Evolutionary conservation across 768 basidiomycete species (phyloP).

Genomic region (Harrya chromipes): DNA sequence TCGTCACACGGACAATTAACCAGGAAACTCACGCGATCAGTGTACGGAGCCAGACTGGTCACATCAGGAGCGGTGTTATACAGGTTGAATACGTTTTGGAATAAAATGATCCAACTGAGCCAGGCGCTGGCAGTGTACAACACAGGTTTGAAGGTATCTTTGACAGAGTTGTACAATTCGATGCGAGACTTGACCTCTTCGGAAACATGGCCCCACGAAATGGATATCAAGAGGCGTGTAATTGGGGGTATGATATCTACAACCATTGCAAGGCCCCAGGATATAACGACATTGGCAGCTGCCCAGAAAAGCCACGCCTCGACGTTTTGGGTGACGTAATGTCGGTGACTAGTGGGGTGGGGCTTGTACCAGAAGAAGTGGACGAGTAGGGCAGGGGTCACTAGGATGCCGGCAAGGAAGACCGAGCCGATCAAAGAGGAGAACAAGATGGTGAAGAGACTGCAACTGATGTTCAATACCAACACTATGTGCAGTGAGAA

Average conservation of each 20-base stretch:
- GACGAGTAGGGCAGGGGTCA: constrained; percentile 58
- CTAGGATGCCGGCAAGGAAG: constrained; percentile 58
- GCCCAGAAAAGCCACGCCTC: constrained; percentile 83
- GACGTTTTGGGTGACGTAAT: constrained; percentile 61
- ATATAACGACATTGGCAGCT: constrained; percentile 71
- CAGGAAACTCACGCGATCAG: constrained; percentile 44
- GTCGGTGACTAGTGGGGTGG: constrained; percentile 51
- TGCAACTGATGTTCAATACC: constrained; percentile 23
- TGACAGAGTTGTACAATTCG: constrained; percentile 68
- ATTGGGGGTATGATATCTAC: constrained; percentile 65
- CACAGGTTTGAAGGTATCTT: constrained; percentile 66
- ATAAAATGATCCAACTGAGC: constrained; percentile 76
- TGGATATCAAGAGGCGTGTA: constrained; percentile 48
- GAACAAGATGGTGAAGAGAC: constrained; percentile 59
- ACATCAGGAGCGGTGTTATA: constrained; percentile 39
- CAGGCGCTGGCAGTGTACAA: constrained; percentile 70
- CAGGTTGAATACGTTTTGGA: constrained; percentile 60
- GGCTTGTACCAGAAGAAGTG: constrained; percentile 71
- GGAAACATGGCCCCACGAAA: constrained; percentile 73
- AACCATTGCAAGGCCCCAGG: constrained; percentile 74
- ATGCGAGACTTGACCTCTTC: constrained; percentile 63
- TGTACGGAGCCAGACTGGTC: constrained; percentile 58
- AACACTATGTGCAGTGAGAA: neutral
- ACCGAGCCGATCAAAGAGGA: constrained; percentile 73
- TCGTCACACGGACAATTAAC: neutral